Percentiles rank a stretch among this genome's conserved stretches.
Evolutionary conservation across 1,284 basidiomycete species (phyloP).

Genomic region (Fomitopsis schrenkii): DNA sequence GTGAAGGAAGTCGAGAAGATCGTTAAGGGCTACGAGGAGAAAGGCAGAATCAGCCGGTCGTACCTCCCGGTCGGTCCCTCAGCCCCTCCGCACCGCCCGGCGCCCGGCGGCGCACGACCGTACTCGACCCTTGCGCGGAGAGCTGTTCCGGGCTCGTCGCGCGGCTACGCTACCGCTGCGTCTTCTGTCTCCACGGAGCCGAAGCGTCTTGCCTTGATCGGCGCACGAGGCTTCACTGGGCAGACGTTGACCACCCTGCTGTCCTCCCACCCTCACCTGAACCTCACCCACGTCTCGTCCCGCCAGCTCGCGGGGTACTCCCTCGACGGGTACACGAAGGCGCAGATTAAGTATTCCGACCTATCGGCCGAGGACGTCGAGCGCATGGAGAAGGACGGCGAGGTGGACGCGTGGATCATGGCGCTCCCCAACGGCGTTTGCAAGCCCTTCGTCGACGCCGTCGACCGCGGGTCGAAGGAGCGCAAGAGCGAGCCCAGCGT

Average conservation of each 20-base stretch:
- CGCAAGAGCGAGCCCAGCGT: slow-evolving; percentile 56
- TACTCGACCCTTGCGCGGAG: slow-evolving; percentile 74
- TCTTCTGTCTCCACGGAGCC: slow-evolving; percentile 49
- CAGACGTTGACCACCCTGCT: slow-evolving; percentile 87
- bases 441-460: slow-evolving; percentile 96
- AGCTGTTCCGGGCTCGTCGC: slow-evolving; percentile 41
- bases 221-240: slow-evolving; percentile 94
- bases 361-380: slow-evolving; percentile 76
- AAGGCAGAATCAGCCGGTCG: slow-evolving; percentile 57
- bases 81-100: slow-evolving; percentile 56
- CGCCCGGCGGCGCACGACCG: slow-evolving; percentile 41
- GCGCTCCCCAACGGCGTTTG: slow-evolving; percentile 96
- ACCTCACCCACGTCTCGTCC: slow-evolving; percentile 93
- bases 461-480: slow-evolving; percentile 72
- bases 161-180: slow-evolving; percentile 62
- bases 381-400: slow-evolving; percentile 81
- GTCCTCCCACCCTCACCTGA: slow-evolving; percentile 82
- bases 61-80: slow-evolving; percentile 90
- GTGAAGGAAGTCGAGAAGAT: slow-evolving; percentile 89
- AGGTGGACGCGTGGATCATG: slow-evolving; percentile 97
- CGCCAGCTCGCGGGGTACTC: slow-evolving; percentile 87
- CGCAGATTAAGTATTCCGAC: slow-evolving; percentile 74
- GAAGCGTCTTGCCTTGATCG: slow-evolving; percentile 93
- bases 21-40: slow-evolving; percentile 82
- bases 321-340: slow-evolving; percentile 83